Conservation (phyloP, 75 land plant genomes). For the Selaginella tamariscina region DNA sequence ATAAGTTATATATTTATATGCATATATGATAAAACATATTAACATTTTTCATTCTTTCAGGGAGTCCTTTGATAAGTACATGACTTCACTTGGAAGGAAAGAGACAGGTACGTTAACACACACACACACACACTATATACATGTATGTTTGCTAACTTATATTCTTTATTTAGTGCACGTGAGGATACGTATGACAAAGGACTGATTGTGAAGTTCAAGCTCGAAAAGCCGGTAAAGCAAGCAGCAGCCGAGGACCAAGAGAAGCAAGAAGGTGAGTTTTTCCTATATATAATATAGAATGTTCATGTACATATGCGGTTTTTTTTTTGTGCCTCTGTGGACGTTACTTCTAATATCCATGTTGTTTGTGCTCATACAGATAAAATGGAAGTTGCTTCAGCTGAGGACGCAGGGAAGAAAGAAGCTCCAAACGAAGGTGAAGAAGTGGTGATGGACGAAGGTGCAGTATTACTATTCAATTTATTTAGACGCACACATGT, state of each 20-base stretch:
- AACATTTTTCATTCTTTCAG: no score
- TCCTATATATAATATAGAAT: no score
- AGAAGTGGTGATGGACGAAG: conserved; percentile 12
- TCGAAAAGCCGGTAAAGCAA: not conserved
- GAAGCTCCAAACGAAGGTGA: conserved; percentile 10
- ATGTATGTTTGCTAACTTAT: not conserved
- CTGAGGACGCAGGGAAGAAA: conserved; percentile 11
- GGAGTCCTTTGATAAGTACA: not conserved
- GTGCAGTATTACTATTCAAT: no score
- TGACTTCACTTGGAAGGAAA: not conserved
- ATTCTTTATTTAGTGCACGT: not conserved
- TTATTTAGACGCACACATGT: no score
- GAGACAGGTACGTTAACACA: not conserved
- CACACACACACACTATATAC: not conserved
- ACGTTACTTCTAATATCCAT: no score
- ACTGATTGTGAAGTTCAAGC: not conserved
- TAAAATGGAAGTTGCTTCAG: conserved; percentile 10
- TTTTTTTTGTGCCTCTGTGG: no score
- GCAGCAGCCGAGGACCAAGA: conserved; percentile 11
- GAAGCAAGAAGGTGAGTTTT: conserved; percentile 14
- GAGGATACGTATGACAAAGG: not conserved
- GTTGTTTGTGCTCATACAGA: no score
- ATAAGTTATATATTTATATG: no score
- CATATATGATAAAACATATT: no score
- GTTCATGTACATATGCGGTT: no score